These are phyloP conservation scores for Collybia sp. DNA, from an alignment of 768 basidiomycete species.

Conservation along the genomic window DNA sequence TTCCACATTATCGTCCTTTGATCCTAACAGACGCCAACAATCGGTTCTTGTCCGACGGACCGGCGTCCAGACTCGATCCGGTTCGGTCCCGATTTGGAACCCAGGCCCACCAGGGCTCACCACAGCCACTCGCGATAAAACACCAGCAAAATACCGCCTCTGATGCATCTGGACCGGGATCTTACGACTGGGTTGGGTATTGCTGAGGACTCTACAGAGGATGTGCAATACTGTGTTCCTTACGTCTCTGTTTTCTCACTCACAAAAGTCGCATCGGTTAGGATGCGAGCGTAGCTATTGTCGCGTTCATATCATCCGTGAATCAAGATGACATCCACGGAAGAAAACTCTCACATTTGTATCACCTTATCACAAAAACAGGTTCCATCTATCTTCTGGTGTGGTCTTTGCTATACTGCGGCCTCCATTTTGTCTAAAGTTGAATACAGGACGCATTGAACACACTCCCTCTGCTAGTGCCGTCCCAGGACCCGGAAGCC, in stretches of 20 bases:
- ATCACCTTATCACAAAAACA: constrained; percentile 19
- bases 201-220: neutral
- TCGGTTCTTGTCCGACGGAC: too few relatives aligned
- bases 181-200: neutral
- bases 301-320: constrained; percentile 31
- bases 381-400: constrained; percentile 19
- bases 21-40: too few relatives aligned
- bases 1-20: too few relatives aligned
- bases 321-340: constrained; percentile 22
- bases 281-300: constrained; percentile 21
- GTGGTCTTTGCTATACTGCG: constrained; percentile 1
- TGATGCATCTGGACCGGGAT: too few relatives aligned
- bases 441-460: constrained; percentile 38
- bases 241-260: neutral
- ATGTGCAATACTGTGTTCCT: neutral
- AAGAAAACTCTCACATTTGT: constrained; percentile 24
- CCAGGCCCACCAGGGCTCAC: too few relatives aligned
- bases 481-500: constrained; percentile 30
- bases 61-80: too few relatives aligned
- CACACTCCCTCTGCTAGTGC: constrained; percentile 33
- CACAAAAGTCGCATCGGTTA: constrained; percentile 2
- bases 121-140: too few relatives aligned
- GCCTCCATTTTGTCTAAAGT: neutral
- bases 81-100: too few relatives aligned
- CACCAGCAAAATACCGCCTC: too few relatives aligned